Base-by-base conservation (phyloP, 2,329 filamentous ascomycete species). In the Fusarium sp. region DNA sequence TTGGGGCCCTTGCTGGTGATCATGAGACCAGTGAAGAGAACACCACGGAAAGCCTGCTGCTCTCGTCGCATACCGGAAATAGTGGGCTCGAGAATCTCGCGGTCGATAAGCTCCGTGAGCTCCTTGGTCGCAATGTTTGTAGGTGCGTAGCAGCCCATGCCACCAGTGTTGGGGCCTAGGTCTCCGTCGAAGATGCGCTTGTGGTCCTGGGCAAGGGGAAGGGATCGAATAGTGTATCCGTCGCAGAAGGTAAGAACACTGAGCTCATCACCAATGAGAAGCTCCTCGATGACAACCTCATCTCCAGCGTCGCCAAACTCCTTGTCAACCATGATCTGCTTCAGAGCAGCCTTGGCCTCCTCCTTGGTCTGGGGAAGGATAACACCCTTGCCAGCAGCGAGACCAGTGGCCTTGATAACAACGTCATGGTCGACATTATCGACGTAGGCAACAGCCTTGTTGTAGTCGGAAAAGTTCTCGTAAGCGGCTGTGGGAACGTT, bases 81-180 rank as follows among this genome's bases (percentile, higher is more conserved):
- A 4, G 94, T 97, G 8, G 95, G 94, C 77, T 94, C 88, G n/a
- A 98, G 86, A 55, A 97, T 91, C 33, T 91, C 92, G 56, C 85
- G 84, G 76, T 97, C 91, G 64, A 99, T 89, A 63, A 89, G 85
- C 19, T 90, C 90, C 19, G 96, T 85, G n/a, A 97, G 84, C 64
- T 90, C 88, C 51, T 89, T 87, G 0, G 90, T 91, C 30, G 91
- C 90, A 73, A 94, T 90, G 67, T 88, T 91, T 2, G 94, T 96
- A n/a, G 92, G 92, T 17, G 94, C 94, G 79, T 98, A 98, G 77
- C 94, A 97, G 51, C 96, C 96, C 96, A 98, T 98, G 40, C 96
- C 96, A 62, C 95, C 96, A 3, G 96, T 98, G 81, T 98, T 98
- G 37, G 94, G 92, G 2, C 96, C 96, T 49, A 88, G 85, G 76